Conservation (phyloP, 2,329 filamentous ascomycete species). For the Cladosporium sp. region DNA sequence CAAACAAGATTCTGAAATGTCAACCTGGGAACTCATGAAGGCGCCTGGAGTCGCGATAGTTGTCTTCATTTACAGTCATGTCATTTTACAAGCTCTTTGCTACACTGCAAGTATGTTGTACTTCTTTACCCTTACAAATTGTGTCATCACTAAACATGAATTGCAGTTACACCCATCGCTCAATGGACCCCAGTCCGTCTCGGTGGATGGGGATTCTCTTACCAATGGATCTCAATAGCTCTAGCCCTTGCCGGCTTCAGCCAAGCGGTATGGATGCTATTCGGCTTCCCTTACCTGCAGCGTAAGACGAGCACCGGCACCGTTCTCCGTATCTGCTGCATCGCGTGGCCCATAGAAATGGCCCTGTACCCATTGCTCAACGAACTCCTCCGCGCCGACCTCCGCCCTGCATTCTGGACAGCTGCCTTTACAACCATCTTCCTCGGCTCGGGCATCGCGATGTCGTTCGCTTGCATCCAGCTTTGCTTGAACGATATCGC, state of each 20-base stretch:
- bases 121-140: background rate
- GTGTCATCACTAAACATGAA: background rate
- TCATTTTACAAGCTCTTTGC: conserved; percentile 68
- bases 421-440: conserved; percentile 48
- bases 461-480: conserved; percentile 72
- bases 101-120: conserved; percentile 60
- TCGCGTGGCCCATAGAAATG: conserved; percentile 67
- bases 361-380: conserved; percentile 57
- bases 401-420: conserved; percentile 60
- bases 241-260: conserved; percentile 65
- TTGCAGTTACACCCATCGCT: conserved; percentile 62
- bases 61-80: conserved; percentile 65
- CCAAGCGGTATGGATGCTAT: conserved; percentile 71
- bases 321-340: conserved; percentile 61
- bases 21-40: conserved; percentile 59
- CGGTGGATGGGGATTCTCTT: conserved; percentile 67
- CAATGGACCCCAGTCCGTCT: conserved; percentile 64
- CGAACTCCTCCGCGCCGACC: conserved; percentile 54
- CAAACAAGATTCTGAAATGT: conserved; percentile 40
- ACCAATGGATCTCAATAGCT: conserved; percentile 66
- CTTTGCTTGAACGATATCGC: conserved; percentile 74
- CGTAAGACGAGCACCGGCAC: conserved; percentile 65
- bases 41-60: conserved; percentile 67
- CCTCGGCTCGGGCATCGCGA: conserved; percentile 65
- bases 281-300: conserved; percentile 71